These are phyloP conservation scores for Trichoderma cornu-damae DNA, from an alignment of 2,329 filamentous ascomycete genomes.

Conservation along the genomic window DNA sequence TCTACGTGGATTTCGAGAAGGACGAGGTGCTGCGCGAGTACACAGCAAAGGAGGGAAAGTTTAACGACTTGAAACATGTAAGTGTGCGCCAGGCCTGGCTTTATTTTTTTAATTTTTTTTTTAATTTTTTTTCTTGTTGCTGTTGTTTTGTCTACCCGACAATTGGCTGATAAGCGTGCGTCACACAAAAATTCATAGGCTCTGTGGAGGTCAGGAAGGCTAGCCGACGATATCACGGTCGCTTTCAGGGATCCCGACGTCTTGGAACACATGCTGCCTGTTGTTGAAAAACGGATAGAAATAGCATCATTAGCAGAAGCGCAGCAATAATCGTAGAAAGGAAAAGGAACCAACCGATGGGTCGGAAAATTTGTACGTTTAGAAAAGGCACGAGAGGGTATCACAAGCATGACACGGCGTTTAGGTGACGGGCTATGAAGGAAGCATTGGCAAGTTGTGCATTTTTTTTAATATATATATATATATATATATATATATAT, in stretches of 20 bases:
- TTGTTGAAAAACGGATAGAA: constrained; percentile 66
- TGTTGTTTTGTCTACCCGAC: not conserved
- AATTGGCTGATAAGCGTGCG: not conserved
- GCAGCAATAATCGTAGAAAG: not conserved
- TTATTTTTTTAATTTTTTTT: not conserved
- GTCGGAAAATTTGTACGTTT: not conserved
- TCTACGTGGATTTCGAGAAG: constrained; percentile 83
- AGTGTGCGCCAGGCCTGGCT: not conserved
- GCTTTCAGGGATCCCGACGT: constrained; percentile 75
- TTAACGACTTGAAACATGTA: constrained; percentile 69
- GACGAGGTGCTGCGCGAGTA: constrained; percentile 84
- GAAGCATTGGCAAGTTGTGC: not conserved
- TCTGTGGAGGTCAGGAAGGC: constrained; percentile 44
- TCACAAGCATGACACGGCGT: constrained; percentile 2
- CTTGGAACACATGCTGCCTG: constrained; percentile 62
- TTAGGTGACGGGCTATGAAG: not conserved
- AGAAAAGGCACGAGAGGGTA: not conserved
- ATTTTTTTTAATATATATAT: not conserved
- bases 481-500: not conserved
- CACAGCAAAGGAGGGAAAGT: constrained; percentile 76
- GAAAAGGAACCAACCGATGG: no score
- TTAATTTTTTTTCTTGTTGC: no score
- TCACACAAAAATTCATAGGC: constrained; percentile 37
- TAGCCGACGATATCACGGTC: constrained; percentile 68
- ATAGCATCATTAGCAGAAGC: constrained; percentile 25